Evolutionary conservation across 768 basidiomycete species (phyloP).

Genomic region (Psilocybe tampanensis): DNA sequence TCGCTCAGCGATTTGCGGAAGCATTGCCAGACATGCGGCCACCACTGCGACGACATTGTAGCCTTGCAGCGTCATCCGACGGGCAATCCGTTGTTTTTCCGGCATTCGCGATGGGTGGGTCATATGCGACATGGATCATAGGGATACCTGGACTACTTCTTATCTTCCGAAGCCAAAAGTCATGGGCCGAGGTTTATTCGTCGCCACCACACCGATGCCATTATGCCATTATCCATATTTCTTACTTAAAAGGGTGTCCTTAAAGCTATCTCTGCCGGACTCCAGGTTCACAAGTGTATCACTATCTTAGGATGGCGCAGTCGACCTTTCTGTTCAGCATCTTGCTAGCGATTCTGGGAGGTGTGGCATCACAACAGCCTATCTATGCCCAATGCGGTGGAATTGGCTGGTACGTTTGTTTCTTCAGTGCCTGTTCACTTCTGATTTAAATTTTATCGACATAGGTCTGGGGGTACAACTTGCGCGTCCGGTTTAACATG

Average conservation of each 20-base stretch:
- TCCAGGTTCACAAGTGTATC: background rate
- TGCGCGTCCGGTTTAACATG: constrained; percentile 50
- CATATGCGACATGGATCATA: constrained; percentile 3
- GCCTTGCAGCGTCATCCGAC: background rate
- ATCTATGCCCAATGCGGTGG: constrained; percentile 53
- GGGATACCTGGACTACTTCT: constrained; percentile 1
- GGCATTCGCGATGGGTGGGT: background rate
- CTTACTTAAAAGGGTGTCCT: constrained; percentile 11
- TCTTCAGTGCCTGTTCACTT: background rate
- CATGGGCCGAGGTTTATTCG: constrained; percentile 23
- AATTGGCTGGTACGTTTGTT: constrained; percentile 43
- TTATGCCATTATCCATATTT: background rate
- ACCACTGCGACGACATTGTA: background rate
- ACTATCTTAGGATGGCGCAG: constrained; percentile 5
- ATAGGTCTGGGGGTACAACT: constrained; percentile 51
- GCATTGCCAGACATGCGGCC: background rate
- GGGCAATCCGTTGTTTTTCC: background rate
- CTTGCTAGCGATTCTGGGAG: constrained; percentile 23
- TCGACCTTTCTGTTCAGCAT: constrained; percentile 16
- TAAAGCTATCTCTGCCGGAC: background rate
- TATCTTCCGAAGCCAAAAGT: constrained; percentile 3
- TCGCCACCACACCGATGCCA: background rate
- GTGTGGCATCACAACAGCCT: constrained; percentile 38
- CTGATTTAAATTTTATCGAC: background rate
- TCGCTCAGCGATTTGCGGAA: too few species aligned